These are phyloP conservation scores for Coemansia sp. DNA, from an alignment of 192 early-diverging fungal genomes.

Conservation along the genomic window DNA sequence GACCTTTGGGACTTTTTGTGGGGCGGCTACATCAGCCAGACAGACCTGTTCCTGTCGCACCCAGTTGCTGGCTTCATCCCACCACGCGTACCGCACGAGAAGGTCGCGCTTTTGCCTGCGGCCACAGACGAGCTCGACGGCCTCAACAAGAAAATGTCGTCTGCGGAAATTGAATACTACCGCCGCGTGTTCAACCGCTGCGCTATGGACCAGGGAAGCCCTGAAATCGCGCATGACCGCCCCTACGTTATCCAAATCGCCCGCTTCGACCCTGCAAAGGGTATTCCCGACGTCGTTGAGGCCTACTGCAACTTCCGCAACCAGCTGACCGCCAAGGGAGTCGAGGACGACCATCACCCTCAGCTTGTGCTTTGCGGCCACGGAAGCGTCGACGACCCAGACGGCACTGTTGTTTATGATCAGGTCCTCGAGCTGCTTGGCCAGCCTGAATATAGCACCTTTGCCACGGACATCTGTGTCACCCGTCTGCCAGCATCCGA, in stretches of 20 bases:
- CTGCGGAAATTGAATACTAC: slow-evolving; percentile 63
- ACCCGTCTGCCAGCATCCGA: slow-evolving; percentile 73
- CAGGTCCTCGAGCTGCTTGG: slow-evolving; percentile 55
- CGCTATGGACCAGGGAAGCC: slow-evolving; percentile 66
- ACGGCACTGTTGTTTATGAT: slow-evolving; percentile 68
- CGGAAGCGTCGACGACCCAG: slow-evolving; percentile 82
- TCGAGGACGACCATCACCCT: slow-evolving; percentile 54
- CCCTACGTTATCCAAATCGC: slow-evolving; percentile 83
- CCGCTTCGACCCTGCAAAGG: slow-evolving; percentile 83
- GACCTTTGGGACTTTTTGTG: slow-evolving; percentile 77
- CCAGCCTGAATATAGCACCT: slow-evolving; percentile 53
- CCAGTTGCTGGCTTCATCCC: slow-evolving; percentile 76
- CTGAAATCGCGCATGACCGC: slow-evolving; percentile 57
- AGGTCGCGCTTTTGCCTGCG: slow-evolving; percentile 70
- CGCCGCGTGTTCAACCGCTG: slow-evolving; percentile 77
- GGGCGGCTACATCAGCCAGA: slow-evolving; percentile 64
- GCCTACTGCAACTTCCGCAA: slow-evolving; percentile 66
- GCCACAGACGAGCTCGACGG: slow-evolving; percentile 79
- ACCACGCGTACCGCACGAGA: slow-evolving; percentile 62
- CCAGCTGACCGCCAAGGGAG: slow-evolving; percentile 52
- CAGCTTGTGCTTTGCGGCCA: slow-evolving; percentile 77
- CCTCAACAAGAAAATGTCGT: slow-evolving; percentile 69
- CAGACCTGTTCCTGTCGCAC: slow-evolving; percentile 78
- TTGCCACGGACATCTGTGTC: slow-evolving; percentile 59
- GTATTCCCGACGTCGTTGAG: slow-evolving; percentile 71